Conservation (phyloP, 768 basidiomycete species). For the Pleurotus tuber-regium region DNA sequence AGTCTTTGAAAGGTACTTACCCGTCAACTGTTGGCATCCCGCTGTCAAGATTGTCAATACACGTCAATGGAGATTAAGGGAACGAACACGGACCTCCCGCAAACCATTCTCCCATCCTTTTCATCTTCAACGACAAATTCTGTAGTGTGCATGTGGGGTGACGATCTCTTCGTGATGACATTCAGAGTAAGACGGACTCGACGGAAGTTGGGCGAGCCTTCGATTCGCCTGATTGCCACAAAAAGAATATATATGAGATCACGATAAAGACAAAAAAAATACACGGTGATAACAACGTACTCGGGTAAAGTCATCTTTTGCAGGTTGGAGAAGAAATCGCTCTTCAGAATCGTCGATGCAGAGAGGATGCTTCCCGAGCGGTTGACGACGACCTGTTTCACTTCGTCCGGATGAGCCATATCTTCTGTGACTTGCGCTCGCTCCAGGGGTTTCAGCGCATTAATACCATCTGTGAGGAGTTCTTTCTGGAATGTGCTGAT, state of each 20-base stretch:
- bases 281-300: constrained; percentile 31
- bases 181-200: constrained; percentile 65
- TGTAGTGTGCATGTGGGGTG: constrained; percentile 27
- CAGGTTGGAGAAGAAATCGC: constrained; percentile 88
- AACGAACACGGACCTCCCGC: constrained; percentile 60
- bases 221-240: constrained; percentile 81
- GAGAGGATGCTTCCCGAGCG: constrained; percentile 85
- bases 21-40: constrained; percentile 97
- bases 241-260: not conserved
- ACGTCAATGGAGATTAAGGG: constrained; percentile 4
- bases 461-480: constrained; percentile 70
- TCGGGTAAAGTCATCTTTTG: constrained; percentile 98
- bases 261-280: not conserved
- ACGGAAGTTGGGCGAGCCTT: constrained; percentile 94
- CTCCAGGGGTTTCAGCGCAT: constrained; percentile 80
- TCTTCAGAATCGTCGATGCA: constrained; percentile 91
- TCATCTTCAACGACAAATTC: constrained; percentile 36
- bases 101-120: constrained; percentile 60
- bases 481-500: constrained; percentile 96
- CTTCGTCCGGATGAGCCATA: constrained; percentile 88
- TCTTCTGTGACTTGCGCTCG: constrained; percentile 64
- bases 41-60: constrained; percentile 35
- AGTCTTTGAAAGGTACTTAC: constrained; percentile 30
- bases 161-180: constrained; percentile 23
- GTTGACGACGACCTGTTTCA: constrained; percentile 78